These are phyloP conservation scores for Gleditsia sinensis DNA, from an alignment of 306 rosid genomes.

Conservation along the genomic window DNA sequence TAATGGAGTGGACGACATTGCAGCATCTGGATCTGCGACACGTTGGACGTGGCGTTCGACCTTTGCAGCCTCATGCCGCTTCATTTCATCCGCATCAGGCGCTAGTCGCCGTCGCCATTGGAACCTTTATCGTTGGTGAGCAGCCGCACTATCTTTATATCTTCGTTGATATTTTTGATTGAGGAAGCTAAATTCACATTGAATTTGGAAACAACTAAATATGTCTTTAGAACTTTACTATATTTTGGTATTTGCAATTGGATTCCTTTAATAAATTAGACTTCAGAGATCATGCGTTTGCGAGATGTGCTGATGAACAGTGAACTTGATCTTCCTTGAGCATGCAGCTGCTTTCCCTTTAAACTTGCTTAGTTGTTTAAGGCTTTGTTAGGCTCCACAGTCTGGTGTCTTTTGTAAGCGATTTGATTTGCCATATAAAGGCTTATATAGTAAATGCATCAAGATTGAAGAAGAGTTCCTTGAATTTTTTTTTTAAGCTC, in stretches of 20 bases:
- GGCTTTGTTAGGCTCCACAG: neutral
- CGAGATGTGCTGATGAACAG: neutral
- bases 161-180: neutral
- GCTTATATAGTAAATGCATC: neutral
- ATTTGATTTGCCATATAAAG: neutral
- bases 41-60: slow-evolving; percentile 67
- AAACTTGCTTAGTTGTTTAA: neutral
- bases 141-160: neutral
- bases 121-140: slow-evolving; percentile 86
- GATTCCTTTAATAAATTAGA: neutral
- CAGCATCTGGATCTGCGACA: slow-evolving; percentile 98
- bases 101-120: slow-evolving; percentile 90
- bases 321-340: slow-evolving; percentile 14
- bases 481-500: neutral
- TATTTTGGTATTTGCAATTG: slow-evolving; percentile 7
- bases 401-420: neutral
- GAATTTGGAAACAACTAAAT: neutral
- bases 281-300: slow-evolving; percentile 13
- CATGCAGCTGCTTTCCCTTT: neutral
- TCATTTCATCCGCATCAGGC: slow-evolving; percentile 89
- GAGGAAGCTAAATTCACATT: neutral
- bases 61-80: slow-evolving; percentile 91
- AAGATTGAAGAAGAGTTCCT: neutral
- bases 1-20: slow-evolving; percentile 98
- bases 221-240: neutral